A percentile compares a stretch with the other conserved stretches of the same genome.
Conservation (phyloP, 768 basidiomycete species). For the Boletus tomentosulus region DNA sequence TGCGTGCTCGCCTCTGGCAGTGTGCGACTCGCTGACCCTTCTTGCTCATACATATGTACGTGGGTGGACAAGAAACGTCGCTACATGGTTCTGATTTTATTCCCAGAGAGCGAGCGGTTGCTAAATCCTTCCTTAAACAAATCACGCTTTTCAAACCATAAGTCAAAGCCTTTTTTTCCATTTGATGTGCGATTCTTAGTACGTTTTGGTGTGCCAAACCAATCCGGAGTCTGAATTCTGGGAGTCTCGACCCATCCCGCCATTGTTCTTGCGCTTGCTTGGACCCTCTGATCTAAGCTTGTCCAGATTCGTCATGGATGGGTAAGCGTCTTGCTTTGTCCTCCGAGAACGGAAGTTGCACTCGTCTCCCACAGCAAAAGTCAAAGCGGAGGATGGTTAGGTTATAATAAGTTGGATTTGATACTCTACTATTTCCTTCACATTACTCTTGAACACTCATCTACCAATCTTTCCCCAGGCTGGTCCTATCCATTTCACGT, state of each 20-base stretch:
- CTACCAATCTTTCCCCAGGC: not conserved
- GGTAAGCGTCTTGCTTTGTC: slow-evolving; percentile 9
- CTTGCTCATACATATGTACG: too few relatives aligned
- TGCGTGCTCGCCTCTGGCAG: too few relatives aligned
- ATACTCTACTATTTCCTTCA: not conserved
- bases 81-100: too few relatives aligned
- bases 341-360: not conserved
- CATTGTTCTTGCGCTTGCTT: slow-evolving; percentile 1
- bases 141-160: not conserved
- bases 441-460: not conserved
- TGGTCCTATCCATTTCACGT: not conserved
- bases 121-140: not conserved
- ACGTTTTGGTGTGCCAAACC: not conserved
- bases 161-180: too few relatives aligned
- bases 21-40: too few relatives aligned
- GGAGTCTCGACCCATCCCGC: not conserved
- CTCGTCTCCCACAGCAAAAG: slow-evolving; percentile 4
- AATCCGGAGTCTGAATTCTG: not conserved
- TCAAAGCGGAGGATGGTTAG: slow-evolving; percentile 4
- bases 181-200: not conserved
- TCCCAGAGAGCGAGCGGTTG: not conserved
- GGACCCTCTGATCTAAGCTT: slow-evolving; percentile 4
- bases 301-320: not conserved
- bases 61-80: too few relatives aligned
- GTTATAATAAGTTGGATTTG: slow-evolving; percentile 11